A percentile compares a stretch with the other conserved stretches of the same genome.
Conservation (phyloP, 805 yeast genomes). For the Barnettozyma botsteinii region DNA sequence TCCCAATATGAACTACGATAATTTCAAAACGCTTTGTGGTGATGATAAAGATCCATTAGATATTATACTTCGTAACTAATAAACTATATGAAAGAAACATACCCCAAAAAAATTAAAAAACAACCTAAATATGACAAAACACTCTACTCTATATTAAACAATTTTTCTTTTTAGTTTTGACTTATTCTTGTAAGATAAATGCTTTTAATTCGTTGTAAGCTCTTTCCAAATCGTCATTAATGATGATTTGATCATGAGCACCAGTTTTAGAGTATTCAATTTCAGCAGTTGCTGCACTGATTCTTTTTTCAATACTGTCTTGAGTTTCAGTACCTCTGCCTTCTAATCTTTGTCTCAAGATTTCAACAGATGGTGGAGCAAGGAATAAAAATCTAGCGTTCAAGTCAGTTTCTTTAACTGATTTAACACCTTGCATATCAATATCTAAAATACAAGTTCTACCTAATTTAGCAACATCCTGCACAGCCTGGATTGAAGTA, state of each 20-base stretch:
- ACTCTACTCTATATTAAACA: background rate
- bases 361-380: slow-evolving; percentile 89
- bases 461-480: slow-evolving; percentile 48
- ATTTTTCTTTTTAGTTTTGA: background rate
- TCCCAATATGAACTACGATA: slow-evolving; percentile 3
- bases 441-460: slow-evolving; percentile 88
- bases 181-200: slow-evolving; percentile 50
- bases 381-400: slow-evolving; percentile 83
- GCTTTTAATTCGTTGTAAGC: slow-evolving; percentile 79
- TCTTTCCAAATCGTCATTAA: slow-evolving; percentile 86
- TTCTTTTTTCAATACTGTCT: slow-evolving; percentile 78
- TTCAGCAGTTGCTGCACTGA: slow-evolving; percentile 83
- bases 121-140: background rate
- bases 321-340: slow-evolving; percentile 94
- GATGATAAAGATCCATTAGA: slow-evolving; percentile 19
- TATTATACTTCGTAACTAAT: slow-evolving; percentile 5
- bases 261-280: slow-evolving; percentile 85
- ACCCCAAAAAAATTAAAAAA: background rate
- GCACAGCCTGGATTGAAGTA: slow-evolving; percentile 81
- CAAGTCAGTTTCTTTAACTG: slow-evolving; percentile 76
- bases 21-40: slow-evolving; percentile 11
- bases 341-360: slow-evolving; percentile 64
- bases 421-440: slow-evolving; percentile 98
- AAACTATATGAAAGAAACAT: background rate
- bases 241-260: slow-evolving; percentile 83